Evolutionary conservation across 139 green algal species (phyloP).

Genomic region (Chlorella sp.): DNA sequence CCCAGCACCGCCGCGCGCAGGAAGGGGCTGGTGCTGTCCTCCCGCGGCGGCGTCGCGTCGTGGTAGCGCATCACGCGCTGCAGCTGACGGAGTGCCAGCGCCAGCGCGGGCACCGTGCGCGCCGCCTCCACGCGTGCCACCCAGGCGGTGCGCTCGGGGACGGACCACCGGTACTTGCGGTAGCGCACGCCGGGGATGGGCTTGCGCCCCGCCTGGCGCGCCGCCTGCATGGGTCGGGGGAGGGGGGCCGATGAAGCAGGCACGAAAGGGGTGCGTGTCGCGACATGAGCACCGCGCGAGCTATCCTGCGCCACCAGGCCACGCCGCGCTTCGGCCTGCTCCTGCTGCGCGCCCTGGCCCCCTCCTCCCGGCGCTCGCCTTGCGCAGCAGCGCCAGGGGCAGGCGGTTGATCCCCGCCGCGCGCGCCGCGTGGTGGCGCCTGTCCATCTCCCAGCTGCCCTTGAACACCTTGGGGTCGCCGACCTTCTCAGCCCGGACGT

Average conservation of each 20-base stretch:
- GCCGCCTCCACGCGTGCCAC: slow-evolving; percentile 30
- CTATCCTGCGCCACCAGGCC: too few relatives aligned
- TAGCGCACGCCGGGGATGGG: slow-evolving; percentile 44
- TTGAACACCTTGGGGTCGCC: not conserved
- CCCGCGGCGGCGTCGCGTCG: too few relatives aligned
- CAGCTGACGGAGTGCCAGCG: slow-evolving; percentile 46
- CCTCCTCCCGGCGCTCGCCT: not conserved
- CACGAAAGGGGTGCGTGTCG: too few relatives aligned
- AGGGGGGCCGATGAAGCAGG: too few relatives aligned
- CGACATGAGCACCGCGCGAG: too few relatives aligned
- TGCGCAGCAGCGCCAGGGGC: slow-evolving; percentile 23
- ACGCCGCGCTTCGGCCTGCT: too few relatives aligned
- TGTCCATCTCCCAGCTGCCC: slow-evolving; percentile 34
- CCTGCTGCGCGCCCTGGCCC: too few relatives aligned
- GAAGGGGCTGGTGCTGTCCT: too few relatives aligned
- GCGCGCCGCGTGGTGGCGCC: slow-evolving; percentile 7
- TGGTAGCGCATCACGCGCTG: slow-evolving; percentile 39
- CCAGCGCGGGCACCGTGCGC: slow-evolving; percentile 38
- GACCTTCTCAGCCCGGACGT: slow-evolving; percentile 27
- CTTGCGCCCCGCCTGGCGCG: slow-evolving; percentile 28
- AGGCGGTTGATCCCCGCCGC: slow-evolving; percentile 30
- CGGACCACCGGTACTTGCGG: slow-evolving; percentile 21
- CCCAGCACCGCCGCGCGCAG: slow-evolving; percentile 20
- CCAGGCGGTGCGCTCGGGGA: slow-evolving; percentile 35
- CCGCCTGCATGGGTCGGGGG: slow-evolving; percentile 24